phyloP scores from a whole-genome alignment of 73 alveolate genomes.

The Tetrahymena malaccensis region DNA sequence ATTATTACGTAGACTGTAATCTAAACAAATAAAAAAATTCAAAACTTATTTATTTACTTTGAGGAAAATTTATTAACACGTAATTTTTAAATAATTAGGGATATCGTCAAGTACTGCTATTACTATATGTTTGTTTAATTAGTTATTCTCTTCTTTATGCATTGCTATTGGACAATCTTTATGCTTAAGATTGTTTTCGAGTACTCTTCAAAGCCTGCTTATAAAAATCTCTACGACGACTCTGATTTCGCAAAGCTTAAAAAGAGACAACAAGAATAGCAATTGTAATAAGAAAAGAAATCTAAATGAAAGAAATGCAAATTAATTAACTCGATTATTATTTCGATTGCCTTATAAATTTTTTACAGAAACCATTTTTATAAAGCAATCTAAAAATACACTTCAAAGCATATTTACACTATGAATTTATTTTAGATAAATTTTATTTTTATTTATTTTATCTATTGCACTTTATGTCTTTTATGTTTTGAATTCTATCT shows the following conservation, averaged over 20 bases:
- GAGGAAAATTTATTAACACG: not conserved
- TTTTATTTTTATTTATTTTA: too few species aligned
- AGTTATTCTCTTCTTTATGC: constrained; percentile 22
- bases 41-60: too few species aligned
- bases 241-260: constrained; percentile 5
- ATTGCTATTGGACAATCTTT: constrained; percentile 32
- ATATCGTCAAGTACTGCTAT: not conserved
- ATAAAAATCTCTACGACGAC: constrained; percentile 32
- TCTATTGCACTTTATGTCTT: not conserved
- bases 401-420: not conserved
- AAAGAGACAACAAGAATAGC: not conserved
- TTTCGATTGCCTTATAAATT: not conserved
- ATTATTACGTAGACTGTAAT: not conserved
- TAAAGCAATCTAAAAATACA: not conserved
- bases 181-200: constrained; percentile 33
- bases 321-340: not conserved
- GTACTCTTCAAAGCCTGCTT: not conserved
- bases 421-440: not conserved
- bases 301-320: not conserved
- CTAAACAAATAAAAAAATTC: not conserved
- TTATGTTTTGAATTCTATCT: not conserved
- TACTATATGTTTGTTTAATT: not conserved
- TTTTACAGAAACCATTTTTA: too few species aligned
- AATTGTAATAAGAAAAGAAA: not conserved
- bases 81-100: not conserved